Evolutionary conservation across 768 basidiomycete species (phyloP), one percentile per base, ranked within the genome.

Genomic region (Calocybe indica): DNA sequence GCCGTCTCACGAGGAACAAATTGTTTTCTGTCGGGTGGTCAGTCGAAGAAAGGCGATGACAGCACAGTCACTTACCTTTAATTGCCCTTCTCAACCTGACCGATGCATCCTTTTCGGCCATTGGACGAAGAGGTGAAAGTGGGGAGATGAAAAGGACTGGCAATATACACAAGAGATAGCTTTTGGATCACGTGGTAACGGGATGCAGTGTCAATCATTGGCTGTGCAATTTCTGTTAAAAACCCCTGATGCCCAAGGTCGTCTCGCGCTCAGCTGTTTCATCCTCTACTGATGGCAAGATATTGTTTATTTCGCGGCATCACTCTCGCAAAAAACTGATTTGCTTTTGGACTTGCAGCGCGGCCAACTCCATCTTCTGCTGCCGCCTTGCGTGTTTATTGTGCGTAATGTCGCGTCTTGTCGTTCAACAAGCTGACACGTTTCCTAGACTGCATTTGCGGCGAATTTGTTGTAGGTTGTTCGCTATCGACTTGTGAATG

Each of bases 261-360:
- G 79, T 93, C 59, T 92, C 91, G 3, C 80, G 90, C 54, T 92
- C 88, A 37, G 85, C 88, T 4, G 80, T 92, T 51, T 92, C 92
- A 7, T 89, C 91, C 2, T 93, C 91, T 4, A 82, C 89, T 33
- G 87, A 90, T 61, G 88, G 89, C 22, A 22, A 22, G 22, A 22
- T 22, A 22, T 22, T 4, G 4, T 89, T 44, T 52, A 77, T 66
- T 43, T 33, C 42, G 42, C 4, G 14, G 42, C 35, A 12, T 43
- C 7, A 15, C 22, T 12, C n/a, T 11, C 36, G n/a, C 41, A n/a
- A 8, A 15, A 30, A 43, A 8, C 6, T 15, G 10, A 22, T 6
- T 1, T 7, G 41, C 13, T 14, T 39, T 38, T 22, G 35, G 52
- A 35, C 37, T 55, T 58, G 33, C 61, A 91, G 88, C 86, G 44